Conservation (phyloP, 257 asterid species). For the Solanum appendiculatum region DNA sequence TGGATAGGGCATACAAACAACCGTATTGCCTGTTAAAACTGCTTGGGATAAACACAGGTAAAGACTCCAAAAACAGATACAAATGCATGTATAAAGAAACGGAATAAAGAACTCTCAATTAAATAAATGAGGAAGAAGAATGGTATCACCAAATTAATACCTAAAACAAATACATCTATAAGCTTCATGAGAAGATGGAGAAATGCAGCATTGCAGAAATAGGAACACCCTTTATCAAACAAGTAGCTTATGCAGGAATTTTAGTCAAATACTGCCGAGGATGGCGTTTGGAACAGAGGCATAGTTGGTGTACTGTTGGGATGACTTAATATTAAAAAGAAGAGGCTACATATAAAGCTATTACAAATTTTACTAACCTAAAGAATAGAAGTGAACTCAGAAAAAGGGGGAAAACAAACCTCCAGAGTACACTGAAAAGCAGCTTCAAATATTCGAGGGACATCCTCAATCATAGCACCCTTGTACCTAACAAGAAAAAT, state of each 20-base stretch:
- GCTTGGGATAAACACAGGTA: not conserved
- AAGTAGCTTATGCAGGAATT: not conserved
- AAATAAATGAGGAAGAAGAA: not conserved
- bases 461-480: slow-evolving; percentile 89
- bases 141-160: not conserved
- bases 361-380: not conserved
- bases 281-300: not conserved
- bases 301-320: not conserved
- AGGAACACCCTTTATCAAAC: not conserved
- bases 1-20: not conserved
- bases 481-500: slow-evolving; percentile 47
- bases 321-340: not conserved
- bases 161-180: not conserved
- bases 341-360: not conserved
- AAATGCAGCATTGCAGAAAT: not conserved
- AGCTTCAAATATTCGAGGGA: slow-evolving; percentile 94
- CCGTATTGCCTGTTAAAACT: not conserved
- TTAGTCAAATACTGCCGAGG: not conserved
- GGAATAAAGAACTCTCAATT: not conserved
- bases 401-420: slow-evolving; percentile 25
- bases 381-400: not conserved
- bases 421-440: slow-evolving; percentile 94
- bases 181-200: not conserved
- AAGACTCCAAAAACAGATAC: not conserved
- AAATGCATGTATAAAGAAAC: not conserved